Evolutionary conservation across 2,329 filamentous ascomycete genomes (phyloP).

Genomic region (Biscogniauxia sp.): DNA sequence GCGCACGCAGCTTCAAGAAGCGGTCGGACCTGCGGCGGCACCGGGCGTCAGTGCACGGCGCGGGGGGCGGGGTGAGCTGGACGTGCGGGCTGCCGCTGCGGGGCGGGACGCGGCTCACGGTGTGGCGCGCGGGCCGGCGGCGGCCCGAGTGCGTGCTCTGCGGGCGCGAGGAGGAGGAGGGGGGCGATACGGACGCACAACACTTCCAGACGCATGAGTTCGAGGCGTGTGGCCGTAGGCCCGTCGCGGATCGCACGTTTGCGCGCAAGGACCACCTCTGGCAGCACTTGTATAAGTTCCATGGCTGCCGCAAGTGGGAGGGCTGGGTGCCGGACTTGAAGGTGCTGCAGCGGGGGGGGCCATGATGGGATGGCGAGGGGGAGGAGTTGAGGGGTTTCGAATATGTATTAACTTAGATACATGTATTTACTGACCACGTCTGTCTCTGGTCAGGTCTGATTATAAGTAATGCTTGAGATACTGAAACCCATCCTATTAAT

Average conservation of each 20-base stretch:
- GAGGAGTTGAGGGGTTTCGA: too few relatives aligned
- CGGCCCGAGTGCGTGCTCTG: slow-evolving; percentile 41
- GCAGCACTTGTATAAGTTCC: slow-evolving; percentile 36
- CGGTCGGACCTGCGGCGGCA: slow-evolving; percentile 46
- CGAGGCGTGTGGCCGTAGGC: slow-evolving; percentile 49
- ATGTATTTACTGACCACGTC: too few relatives aligned
- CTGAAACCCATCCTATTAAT: too few relatives aligned
- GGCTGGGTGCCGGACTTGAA: slow-evolving; percentile 15
- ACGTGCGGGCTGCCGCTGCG: slow-evolving; percentile 46
- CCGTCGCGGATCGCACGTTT: slow-evolving; percentile 39
- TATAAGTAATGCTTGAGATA: too few relatives aligned
- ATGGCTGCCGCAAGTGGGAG: slow-evolving; percentile 43
- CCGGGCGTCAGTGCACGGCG: background rate
- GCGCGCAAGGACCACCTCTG: slow-evolving; percentile 41
- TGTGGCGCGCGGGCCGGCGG: slow-evolving; percentile 48
- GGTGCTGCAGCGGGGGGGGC: too few relatives aligned
- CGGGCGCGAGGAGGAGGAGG: slow-evolving; percentile 22
- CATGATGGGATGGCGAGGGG: too few relatives aligned
- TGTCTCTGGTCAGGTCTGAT: too few relatives aligned
- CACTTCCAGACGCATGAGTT: slow-evolving; percentile 42
- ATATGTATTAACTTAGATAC: too few relatives aligned
- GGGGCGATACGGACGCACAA: background rate
- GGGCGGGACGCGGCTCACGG: slow-evolving; percentile 38
- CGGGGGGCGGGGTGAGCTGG: slow-evolving; percentile 39
- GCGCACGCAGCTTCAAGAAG: slow-evolving; percentile 38